Conservation (phyloP, 768 basidiomycete species). For the Psilocybe subaeruginosa region DNA sequence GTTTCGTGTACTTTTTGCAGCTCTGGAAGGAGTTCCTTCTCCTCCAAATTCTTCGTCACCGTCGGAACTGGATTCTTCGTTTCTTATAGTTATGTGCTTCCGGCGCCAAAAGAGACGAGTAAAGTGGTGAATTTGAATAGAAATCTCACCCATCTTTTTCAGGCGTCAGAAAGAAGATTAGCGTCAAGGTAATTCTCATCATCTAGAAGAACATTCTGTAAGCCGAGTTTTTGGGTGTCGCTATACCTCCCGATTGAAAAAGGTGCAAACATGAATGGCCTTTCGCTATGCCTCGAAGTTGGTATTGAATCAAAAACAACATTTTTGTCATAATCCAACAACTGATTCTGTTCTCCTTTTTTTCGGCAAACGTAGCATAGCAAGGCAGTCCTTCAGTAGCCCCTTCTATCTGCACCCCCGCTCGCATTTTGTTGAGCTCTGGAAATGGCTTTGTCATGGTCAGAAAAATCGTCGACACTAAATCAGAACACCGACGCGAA, state of each 20-base stretch:
- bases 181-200: not conserved
- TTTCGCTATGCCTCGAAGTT: not conserved
- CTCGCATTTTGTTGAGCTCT: not conserved
- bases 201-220: not conserved
- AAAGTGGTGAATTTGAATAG: not conserved
- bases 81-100: not conserved
- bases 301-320: not conserved
- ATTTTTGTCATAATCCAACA: not conserved
- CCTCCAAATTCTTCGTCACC: not conserved
- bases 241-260: not conserved
- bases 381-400: not conserved
- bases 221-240: too few species aligned
- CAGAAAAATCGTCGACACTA: not conserved
- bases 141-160: not conserved
- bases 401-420: not conserved
- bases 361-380: not conserved
- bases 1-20: not conserved
- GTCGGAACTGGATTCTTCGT: not conserved
- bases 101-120: not conserved
- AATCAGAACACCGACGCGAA: too few species aligned
- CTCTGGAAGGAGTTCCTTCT: not conserved
- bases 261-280: not conserved
- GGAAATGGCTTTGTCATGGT: not conserved
- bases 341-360: not conserved
- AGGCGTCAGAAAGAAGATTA: not conserved